Evolutionary conservation across 306 rosid genomes (phyloP), one percentile per base, ranked within the genome.

Genomic region (Quercus parvula): DNA sequence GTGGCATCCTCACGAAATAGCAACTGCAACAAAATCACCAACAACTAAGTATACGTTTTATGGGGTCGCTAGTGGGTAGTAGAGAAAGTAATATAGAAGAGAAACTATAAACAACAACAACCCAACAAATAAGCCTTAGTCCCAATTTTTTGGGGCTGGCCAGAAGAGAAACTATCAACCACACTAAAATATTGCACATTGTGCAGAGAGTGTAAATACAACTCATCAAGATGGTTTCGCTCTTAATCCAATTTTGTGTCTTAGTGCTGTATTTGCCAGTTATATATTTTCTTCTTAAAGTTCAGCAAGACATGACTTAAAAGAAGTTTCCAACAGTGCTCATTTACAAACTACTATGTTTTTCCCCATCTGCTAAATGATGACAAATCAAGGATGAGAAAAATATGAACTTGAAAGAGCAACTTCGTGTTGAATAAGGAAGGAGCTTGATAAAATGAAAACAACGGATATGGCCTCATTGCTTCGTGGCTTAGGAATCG

Each of bases 401-500:
- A 78, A 82, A 86, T 74, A 75, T 86, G 85, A 91, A 86, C 84
- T 67, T 35, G 41, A 35, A 35, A 35, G 41, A 35, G 41, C 41
- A 35, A 35, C 41, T 35, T 35, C 41, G 41, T 88, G 87, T 24
- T 93, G 91, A 89, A 73, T 93, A 78, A 88, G 83, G 84, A 86
- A 83, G 74, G 90, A 81, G 81, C 93, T 95, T 69, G 74, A 76
- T 68, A 74, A 66, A 75, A 78, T 95, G 91, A 97, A 94, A 86
- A 85, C 55, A 77, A 78, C 59, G 0, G 89, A 90, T 78, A 91
- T 95, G 98, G 84, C 94, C 27, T 90, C 98, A 52, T 67, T 95
- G 91, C 97, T 95, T 70, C 89, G 89, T 30, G 85, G 97, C 80
- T 79, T 95, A 81, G 99, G 99, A 81, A 88, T 95, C 78, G 83